phyloP scores from a whole-genome alignment of 202 grass and related monocot species.

The Alloteropsis angusta region DNA sequence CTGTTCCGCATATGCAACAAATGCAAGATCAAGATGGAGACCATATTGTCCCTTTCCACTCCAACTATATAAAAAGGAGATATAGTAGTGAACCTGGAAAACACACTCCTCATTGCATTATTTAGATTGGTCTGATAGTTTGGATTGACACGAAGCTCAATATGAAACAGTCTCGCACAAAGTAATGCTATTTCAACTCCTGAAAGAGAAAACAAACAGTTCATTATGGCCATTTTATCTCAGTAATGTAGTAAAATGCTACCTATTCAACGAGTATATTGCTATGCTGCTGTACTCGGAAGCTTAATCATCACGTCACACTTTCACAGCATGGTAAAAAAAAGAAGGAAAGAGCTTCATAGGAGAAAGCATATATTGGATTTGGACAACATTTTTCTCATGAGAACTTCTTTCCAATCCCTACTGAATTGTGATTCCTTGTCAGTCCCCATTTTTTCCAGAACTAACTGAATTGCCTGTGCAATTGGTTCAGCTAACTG shows the following conservation, averaged over 20 bases:
- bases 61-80: background rate
- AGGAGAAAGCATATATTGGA: background rate
- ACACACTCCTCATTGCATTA: background rate
- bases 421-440: background rate
- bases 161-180: constrained; percentile 13
- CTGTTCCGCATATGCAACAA: background rate
- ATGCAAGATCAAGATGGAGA: background rate
- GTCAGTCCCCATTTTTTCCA: background rate
- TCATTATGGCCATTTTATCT: constrained; percentile 6
- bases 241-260: background rate
- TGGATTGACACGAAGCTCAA: background rate
- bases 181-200: constrained; percentile 22
- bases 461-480: background rate
- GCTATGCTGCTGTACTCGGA: background rate
- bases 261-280: background rate
- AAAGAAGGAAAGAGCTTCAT: background rate
- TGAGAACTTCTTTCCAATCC: background rate
- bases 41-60: background rate
- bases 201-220: constrained; percentile 18
- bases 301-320: background rate
- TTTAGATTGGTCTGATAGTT: background rate
- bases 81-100: constrained; percentile 18
- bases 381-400: background rate
- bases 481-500: background rate
- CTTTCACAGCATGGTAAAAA: too few species aligned